Conservation (phyloP, 2,329 filamentous ascomycete species). For the Venturia pyrina region DNA sequence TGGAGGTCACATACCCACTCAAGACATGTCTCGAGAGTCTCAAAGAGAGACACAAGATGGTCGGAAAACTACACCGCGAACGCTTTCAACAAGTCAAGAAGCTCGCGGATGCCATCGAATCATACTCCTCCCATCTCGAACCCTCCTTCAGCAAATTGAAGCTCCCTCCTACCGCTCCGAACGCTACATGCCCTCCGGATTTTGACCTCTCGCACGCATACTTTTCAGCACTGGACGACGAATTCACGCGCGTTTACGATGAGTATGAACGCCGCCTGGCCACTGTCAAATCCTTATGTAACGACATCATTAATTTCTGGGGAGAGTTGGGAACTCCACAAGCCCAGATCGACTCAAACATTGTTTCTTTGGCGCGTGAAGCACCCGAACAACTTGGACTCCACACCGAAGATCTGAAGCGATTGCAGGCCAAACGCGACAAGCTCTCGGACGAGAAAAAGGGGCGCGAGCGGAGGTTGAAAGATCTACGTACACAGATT, state of each 20-base stretch:
- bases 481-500: constrained; percentile 66
- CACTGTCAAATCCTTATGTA: constrained; percentile 62
- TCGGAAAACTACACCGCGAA: constrained; percentile 77
- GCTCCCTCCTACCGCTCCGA: constrained; percentile 71
- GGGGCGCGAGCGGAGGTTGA: constrained; percentile 65
- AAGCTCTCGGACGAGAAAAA: constrained; percentile 84
- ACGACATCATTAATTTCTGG: constrained; percentile 90
- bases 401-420: constrained; percentile 72
- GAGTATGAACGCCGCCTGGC: constrained; percentile 81
- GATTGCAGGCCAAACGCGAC: constrained; percentile 65
- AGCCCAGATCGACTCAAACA: constrained; percentile 76
- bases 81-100: constrained; percentile 95
- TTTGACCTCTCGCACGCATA: constrained; percentile 93
- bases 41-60: constrained; percentile 74
- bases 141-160: constrained; percentile 75
- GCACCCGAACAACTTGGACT: constrained; percentile 89
- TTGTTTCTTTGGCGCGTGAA: constrained; percentile 83
- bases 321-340: constrained; percentile 91
- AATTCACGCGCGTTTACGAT: constrained; percentile 92
- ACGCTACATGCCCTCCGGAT: constrained; percentile 49
- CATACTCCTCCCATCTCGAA: constrained; percentile 93
- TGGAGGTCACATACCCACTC: constrained; percentile 75
- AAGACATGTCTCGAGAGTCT: constrained; percentile 67
- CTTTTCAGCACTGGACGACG: constrained; percentile 72
- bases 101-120: constrained; percentile 85